Percentiles rank a stretch among this genome's conserved stretches.
Evolutionary conservation across 2,329 filamentous ascomycete genomes (phyloP).

Genomic region (Harringtonia aguacate): DNA sequence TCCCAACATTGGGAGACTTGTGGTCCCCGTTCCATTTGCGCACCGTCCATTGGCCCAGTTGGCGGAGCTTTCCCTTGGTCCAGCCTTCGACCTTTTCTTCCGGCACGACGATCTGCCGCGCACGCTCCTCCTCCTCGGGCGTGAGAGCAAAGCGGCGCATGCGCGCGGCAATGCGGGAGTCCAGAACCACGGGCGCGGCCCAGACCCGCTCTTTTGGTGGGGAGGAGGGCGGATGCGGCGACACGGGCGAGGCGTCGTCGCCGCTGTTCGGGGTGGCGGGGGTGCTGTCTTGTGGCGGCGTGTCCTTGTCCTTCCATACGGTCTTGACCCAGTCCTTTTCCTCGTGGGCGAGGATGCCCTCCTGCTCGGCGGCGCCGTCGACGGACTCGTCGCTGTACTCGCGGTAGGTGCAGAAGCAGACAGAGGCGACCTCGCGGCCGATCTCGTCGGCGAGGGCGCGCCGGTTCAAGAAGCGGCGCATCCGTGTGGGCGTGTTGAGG

Average conservation of each 20-base stretch:
- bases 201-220: constrained; percentile 58
- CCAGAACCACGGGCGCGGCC: constrained; percentile 63
- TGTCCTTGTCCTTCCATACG: constrained; percentile 44
- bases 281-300: constrained; percentile 15
- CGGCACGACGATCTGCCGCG: constrained; percentile 48
- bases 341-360: constrained; percentile 55
- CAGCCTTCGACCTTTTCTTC: constrained; percentile 62
- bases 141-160: constrained; percentile 72
- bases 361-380: constrained; percentile 44
- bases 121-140: constrained; percentile 58
- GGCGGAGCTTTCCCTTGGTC: constrained; percentile 49
- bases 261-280: no score
- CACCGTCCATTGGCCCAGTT: constrained; percentile 40
- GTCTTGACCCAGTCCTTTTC: constrained; percentile 78
- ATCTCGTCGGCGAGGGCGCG: constrained; percentile 78
- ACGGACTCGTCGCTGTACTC: constrained; percentile 38
- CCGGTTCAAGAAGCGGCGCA: constrained; percentile 80
- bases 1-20: constrained; percentile 18
- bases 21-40: constrained; percentile 27
- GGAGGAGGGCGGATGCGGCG: constrained; percentile 6
- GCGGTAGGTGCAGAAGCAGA: constrained; percentile 55
- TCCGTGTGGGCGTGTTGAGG: constrained; percentile 73
- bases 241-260: no score
- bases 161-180: constrained; percentile 61
- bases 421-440: constrained; percentile 76